Base-by-base conservation (phyloP, 2,329 filamentous ascomycete species). In the Aspergillus spinulosporus region DNA sequence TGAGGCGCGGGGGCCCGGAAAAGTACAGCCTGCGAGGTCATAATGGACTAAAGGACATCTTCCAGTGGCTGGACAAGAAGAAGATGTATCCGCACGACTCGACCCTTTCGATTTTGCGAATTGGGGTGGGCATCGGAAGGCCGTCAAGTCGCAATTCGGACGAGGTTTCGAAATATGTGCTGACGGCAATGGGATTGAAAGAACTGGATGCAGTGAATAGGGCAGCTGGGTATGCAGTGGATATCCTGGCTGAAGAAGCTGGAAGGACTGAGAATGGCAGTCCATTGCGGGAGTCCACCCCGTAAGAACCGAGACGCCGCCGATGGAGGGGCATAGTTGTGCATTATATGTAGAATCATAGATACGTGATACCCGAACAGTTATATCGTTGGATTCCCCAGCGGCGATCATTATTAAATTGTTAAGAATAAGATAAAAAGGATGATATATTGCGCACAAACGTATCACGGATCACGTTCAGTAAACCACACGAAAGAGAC, bases 71-170 rank as follows among this genome's bases (percentile, higher is more conserved):
- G 78, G 76, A 80, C 70, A 61, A 70, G 37, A 72, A 71, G 46
- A 68, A 67, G 4, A 29, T 74, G 37, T 66, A 72, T 53, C 64
- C 65, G 4, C 34, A 62, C 28, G 61, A 66, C 31, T 12, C 15
- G 8, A n/a, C 28, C n/a, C 59, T 76, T 4, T 73, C 74, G 29
- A 78, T 81, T 62, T 72, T 82, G 66, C 80, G 89, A 57, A 84
- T 97, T 49, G 87, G 89, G 0, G 77, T 97, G 9, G 94, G 94
- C 0, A 96, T 97, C 75, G 92, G 90, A n/a, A 78, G 94, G 45
- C 93, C 93, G 0, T 78, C 76, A 45, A 87, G 82, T 60, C 81
- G 92, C 61, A 86, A 90, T 49, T 77, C 80, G 21, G 75, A 78
- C 39, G 84, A 83, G 2, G 92, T 97, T 7, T 84, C 87, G 43